phyloP scores from a whole-genome alignment of 768 basidiomycete genomes.

The Collybia nuda region DNA sequence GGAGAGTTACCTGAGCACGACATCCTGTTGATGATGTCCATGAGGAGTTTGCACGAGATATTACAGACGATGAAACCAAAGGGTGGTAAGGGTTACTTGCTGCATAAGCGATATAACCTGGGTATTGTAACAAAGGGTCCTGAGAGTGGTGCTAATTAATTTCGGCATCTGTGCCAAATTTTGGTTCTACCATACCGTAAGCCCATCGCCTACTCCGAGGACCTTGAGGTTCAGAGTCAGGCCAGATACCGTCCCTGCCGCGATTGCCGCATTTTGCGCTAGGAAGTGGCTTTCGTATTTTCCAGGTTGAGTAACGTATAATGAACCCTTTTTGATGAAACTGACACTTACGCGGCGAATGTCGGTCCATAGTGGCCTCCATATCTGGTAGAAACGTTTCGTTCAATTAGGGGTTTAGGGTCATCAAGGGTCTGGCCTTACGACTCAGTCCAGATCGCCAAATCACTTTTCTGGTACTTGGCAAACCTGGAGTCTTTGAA shows the following conservation, averaged over 20 bases:
- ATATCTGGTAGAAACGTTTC: constrained; percentile 36
- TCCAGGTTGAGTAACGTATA: neutral
- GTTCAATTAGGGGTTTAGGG: no score
- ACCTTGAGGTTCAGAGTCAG: constrained; percentile 56
- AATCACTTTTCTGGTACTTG: constrained; percentile 39
- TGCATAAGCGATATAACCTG: constrained; percentile 57
- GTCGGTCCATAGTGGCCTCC: constrained; percentile 72
- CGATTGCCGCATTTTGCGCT: constrained; percentile 57
- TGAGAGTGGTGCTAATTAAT: constrained; percentile 7
- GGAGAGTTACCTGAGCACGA: constrained; percentile 37
- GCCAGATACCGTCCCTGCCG: constrained; percentile 41
- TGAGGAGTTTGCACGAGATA: constrained; percentile 40
- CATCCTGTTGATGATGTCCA: constrained; percentile 48
- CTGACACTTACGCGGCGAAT: constrained; percentile 48
- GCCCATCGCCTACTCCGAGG: constrained; percentile 62
- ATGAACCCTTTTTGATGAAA: neutral
- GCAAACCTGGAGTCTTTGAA: constrained; percentile 53
- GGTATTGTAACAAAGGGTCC: constrained; percentile 53
- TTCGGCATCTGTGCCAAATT: neutral
- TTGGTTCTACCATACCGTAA: constrained; percentile 42
- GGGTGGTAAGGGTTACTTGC: constrained; percentile 56
- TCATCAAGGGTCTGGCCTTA: constrained; percentile 16
- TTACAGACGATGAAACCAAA: constrained; percentile 42
- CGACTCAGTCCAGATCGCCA: constrained; percentile 69
- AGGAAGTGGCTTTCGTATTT: constrained; percentile 44